Evolutionary conservation across 495 filamentous ascomycete genomes (phyloP).

Genomic region (Mycothermus thermophilus): DNA sequence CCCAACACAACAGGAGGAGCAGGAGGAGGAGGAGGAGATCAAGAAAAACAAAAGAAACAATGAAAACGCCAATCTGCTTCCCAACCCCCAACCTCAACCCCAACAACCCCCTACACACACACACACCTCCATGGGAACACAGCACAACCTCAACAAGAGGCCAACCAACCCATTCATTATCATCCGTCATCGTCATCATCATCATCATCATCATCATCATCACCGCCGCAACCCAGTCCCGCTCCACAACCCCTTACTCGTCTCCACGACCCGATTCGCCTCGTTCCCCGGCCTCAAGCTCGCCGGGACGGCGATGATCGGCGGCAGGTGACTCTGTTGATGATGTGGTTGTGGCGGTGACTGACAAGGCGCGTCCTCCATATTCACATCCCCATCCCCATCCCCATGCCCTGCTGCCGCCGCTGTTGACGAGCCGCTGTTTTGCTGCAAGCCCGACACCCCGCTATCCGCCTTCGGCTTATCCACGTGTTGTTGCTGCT

Average conservation of each 20-base stretch:
- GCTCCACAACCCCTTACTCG: conserved; percentile 21
- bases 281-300: conserved; percentile 20
- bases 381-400: conserved; percentile 17
- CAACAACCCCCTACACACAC: too few species aligned
- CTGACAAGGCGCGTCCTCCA: conserved; percentile 1
- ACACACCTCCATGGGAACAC: too few species aligned
- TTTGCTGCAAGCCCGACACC: too few species aligned
- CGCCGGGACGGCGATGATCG: conserved; percentile 10
- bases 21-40: too few species aligned
- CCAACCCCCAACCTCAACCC: too few species aligned
- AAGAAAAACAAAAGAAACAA: too few species aligned
- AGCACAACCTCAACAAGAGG: too few species aligned
- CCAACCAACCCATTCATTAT: too few species aligned
- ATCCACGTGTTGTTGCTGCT: conserved; percentile 6
- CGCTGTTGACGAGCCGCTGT: too few species aligned
- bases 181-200: too few species aligned
- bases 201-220: not conserved
- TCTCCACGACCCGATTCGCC: conserved; percentile 20
- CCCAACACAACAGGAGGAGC: too few species aligned
- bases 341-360: not conserved
- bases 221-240: conserved; percentile 13
- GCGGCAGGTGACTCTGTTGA: not conserved
- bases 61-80: too few species aligned
- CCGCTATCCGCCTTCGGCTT: conserved; percentile 6
- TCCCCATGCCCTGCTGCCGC: conserved; percentile 13